A percentile compares a stretch with the other conserved stretches of the same genome.
Conservation (phyloP, 495 filamentous ascomycete genomes). For the Elaphomyces granulatus region DNA sequence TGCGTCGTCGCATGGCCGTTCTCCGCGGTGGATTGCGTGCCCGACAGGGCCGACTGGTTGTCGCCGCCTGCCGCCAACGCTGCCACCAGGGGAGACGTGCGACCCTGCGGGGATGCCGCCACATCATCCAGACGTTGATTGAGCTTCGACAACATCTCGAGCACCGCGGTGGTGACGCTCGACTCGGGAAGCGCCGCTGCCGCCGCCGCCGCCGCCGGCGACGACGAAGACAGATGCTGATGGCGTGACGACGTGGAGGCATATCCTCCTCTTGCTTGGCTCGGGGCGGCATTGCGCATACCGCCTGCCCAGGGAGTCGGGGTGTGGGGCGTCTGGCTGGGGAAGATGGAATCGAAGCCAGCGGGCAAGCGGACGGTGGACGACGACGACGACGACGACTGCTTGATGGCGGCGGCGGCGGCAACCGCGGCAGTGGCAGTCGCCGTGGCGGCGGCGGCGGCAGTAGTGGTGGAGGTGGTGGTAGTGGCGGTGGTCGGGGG, state of each 20-base stretch:
- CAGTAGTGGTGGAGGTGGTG: neutral
- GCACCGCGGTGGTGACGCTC: constrained; percentile 20
- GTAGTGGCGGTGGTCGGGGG: neutral
- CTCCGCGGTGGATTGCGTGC: neutral
- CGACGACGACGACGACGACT: constrained; percentile 1
- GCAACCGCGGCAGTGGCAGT: neutral
- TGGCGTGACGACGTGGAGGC: neutral
- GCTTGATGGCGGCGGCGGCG: no score
- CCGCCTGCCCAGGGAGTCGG: neutral
- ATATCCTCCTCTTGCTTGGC: neutral
- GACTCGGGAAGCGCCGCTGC: constrained; percentile 5
- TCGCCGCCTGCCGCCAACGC: constrained; percentile 4
- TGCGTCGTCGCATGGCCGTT: neutral
- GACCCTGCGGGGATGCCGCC: constrained; percentile 9
- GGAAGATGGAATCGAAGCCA: constrained; percentile 28
- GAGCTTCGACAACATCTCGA: constrained; percentile 25
- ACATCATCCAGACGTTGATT: constrained; percentile 24
- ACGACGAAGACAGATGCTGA: neutral
- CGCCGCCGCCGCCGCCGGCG: neutral
- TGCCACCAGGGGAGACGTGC: constrained; percentile 13
- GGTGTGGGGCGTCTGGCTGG: neutral
- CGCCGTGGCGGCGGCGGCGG: no score
- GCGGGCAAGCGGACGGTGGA: constrained; percentile 20
- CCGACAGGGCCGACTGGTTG: neutral
- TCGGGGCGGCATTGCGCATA: neutral